Percentiles rank a stretch among this genome's conserved stretches.
phyloP scores from a whole-genome alignment of 108 stramenopile genomes.

The Skeletonema grethae region DNA sequence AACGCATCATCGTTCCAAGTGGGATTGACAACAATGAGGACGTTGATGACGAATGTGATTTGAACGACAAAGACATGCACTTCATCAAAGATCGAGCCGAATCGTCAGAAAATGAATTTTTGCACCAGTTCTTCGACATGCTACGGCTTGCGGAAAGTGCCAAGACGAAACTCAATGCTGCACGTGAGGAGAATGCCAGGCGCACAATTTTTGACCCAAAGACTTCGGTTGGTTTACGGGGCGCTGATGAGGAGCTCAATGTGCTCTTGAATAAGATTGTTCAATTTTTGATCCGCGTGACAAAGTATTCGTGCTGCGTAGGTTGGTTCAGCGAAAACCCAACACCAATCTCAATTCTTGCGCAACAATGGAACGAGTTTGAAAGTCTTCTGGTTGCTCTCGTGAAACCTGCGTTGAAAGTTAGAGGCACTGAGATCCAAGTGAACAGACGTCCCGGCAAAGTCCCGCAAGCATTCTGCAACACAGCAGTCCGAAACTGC shows the following conservation, averaged over 20 bases:
- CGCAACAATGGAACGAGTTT: constrained; percentile 17
- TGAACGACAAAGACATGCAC: background rate
- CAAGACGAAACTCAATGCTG: background rate
- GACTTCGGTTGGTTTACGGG: background rate
- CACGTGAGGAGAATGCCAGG: background rate
- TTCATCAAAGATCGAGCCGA: constrained; percentile 3
- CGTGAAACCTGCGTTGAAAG: constrained; percentile 19
- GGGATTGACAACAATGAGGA: background rate
- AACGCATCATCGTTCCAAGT: background rate
- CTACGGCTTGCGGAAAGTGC: background rate
- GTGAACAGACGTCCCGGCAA: constrained; percentile 13
- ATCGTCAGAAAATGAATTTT: background rate
- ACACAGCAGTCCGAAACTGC: constrained; percentile 15
- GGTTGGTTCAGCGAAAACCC: constrained; percentile 36
- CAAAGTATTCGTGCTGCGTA: constrained; percentile 26
- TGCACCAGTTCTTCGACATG: background rate
- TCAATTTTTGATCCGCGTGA: constrained; percentile 11
- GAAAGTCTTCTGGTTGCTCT: constrained; percentile 13
- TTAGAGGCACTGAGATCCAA: constrained; percentile 10
- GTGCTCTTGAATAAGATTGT: constrained; percentile 11
- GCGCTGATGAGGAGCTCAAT: background rate
- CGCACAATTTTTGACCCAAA: background rate
- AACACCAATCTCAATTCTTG: constrained; percentile 4
- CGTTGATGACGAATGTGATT: background rate
- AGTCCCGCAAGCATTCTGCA: constrained; percentile 21